Conservation (phyloP, 1,139 yeast genomes). For the Hyphopichia fennica region DNA sequence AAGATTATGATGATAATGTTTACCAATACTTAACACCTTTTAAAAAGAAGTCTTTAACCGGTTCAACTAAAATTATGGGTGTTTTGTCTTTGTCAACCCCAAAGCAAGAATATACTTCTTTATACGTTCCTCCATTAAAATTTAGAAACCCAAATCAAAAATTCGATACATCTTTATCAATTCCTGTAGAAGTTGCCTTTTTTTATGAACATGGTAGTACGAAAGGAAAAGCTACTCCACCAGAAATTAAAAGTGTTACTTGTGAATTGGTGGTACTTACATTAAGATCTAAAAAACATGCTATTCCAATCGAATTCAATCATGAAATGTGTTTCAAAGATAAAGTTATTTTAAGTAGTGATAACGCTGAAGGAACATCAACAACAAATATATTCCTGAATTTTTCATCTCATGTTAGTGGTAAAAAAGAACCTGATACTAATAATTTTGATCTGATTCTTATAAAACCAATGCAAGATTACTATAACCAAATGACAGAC, state of each 20-base stretch:
- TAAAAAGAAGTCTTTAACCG: slow-evolving; percentile 39
- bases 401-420: slow-evolving; percentile 5
- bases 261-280: slow-evolving; percentile 41
- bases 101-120: slow-evolving; percentile 25
- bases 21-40: slow-evolving; percentile 35
- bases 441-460: slow-evolving; percentile 34
- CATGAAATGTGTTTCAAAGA: slow-evolving; percentile 41
- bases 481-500: slow-evolving; percentile 26
- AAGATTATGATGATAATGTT: slow-evolving; percentile 17
- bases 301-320: slow-evolving; percentile 42
- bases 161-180: slow-evolving; percentile 17
- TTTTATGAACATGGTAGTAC: slow-evolving; percentile 19
- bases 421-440: slow-evolving; percentile 17
- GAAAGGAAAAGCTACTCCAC: slow-evolving; percentile 10
- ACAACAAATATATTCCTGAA: background rate
- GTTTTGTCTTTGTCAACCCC: slow-evolving; percentile 39
- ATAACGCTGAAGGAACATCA: background rate
- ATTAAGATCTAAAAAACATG: slow-evolving; percentile 32
- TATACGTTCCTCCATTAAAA: slow-evolving; percentile 36
- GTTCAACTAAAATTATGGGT: slow-evolving; percentile 33
- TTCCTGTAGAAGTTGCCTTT: slow-evolving; percentile 39
- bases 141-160: slow-evolving; percentile 18
- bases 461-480: slow-evolving; percentile 28
- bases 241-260: slow-evolving; percentile 32
- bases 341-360: slow-evolving; percentile 20